These are phyloP conservation scores for Debaryomyces tyrocola DNA, from an alignment of 805 yeast species.

Conservation along the genomic window DNA sequence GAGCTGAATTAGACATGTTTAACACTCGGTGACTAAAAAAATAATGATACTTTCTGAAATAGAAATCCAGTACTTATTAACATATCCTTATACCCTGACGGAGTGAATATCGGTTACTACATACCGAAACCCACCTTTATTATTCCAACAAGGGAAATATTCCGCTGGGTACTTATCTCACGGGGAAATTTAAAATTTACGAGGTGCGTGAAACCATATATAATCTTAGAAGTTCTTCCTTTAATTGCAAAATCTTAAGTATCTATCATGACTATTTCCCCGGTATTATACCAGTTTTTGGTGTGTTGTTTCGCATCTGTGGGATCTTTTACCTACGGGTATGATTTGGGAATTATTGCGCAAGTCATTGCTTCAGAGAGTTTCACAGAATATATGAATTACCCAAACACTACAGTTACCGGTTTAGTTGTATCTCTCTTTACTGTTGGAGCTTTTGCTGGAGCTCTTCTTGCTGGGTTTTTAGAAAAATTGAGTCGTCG, in stretches of 20 bases:
- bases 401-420: slow-evolving; percentile 11
- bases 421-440: slow-evolving; percentile 19
- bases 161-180: not conserved
- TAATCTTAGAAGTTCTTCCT: too few species aligned
- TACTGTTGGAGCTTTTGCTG: slow-evolving; percentile 44
- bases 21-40: too few species aligned
- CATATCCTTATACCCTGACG: not conserved
- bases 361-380: slow-evolving; percentile 26
- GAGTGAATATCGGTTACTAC: not conserved
- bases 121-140: too few species aligned
- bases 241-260: too few species aligned
- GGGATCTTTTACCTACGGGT: slow-evolving; percentile 23
- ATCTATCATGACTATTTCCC: slow-evolving; percentile 10
- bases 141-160: too few species aligned
- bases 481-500: slow-evolving; percentile 40
- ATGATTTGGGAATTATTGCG: slow-evolving; percentile 29
- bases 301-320: slow-evolving; percentile 15
- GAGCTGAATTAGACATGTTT: slow-evolving; percentile 16
- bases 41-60: too few species aligned
- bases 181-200: too few species aligned
- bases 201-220: too few species aligned
- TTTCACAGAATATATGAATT: slow-evolving; percentile 9
- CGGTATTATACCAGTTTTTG: slow-evolving; percentile 14
- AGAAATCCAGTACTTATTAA: not conserved
- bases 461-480: slow-evolving; percentile 37